Conservation (phyloP, 2,329 filamentous ascomycete genomes). For the Moelleriella libera region DNA sequence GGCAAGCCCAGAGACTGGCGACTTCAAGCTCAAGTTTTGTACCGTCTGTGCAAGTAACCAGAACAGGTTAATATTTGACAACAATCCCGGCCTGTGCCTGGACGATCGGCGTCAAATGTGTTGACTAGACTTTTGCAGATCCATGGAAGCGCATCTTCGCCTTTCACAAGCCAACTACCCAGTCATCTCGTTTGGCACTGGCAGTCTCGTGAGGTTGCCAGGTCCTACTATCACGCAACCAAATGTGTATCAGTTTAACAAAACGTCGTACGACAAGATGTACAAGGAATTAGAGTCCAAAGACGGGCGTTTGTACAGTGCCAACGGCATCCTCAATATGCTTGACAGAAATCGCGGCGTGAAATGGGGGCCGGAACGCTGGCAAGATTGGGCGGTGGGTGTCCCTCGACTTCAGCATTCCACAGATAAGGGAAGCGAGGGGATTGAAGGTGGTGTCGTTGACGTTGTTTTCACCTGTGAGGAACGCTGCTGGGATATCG, state of each 20-base stretch:
- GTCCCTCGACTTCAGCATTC: conserved; percentile 66
- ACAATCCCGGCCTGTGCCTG: not conserved
- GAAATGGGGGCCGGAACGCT: conserved; percentile 92
- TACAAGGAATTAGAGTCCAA: conserved; percentile 81
- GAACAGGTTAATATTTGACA: conserved; percentile 54
- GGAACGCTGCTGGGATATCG: conserved; percentile 95
- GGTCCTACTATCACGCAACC: conserved; percentile 85
- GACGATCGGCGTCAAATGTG: not conserved
- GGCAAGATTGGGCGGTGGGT: conserved; percentile 93
- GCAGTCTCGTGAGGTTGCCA: conserved; percentile 82
- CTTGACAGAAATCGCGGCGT: conserved; percentile 79
- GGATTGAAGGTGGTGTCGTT: conserved; percentile 78
- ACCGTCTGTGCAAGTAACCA: conserved; percentile 99
- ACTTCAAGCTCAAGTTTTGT: conserved; percentile 88
- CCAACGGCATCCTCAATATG: conserved; percentile 93
- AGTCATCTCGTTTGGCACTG: conserved; percentile 96
- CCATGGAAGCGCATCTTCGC: conserved; percentile 94
- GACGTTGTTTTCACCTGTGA: conserved; percentile 96
- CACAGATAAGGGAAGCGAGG: conserved; percentile 61
- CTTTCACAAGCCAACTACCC: conserved; percentile 78
- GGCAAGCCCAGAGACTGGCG: conserved; percentile 35
- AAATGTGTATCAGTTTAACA: conserved; percentile 97
- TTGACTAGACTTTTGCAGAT: conserved; percentile 10
- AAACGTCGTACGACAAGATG: conserved; percentile 88
- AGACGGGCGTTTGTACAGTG: conserved; percentile 73